Conservation (phyloP, 352 stramenopile genomes). For the Phytophthora sansomeana region DNA sequence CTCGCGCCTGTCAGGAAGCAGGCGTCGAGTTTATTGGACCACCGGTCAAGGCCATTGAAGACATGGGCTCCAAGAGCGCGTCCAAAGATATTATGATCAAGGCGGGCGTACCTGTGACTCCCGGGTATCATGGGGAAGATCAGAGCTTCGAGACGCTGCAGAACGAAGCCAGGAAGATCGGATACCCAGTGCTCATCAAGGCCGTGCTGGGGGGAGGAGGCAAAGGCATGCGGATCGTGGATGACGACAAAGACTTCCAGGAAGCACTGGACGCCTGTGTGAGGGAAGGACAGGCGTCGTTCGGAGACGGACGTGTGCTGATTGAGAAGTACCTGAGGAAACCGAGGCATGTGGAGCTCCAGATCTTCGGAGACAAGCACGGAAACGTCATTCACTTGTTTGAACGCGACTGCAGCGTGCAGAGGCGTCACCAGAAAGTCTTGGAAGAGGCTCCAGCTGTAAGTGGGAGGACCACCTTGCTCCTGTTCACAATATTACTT, state of each 20-base stretch:
- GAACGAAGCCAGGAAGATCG: conserved; percentile 85
- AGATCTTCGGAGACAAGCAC: conserved; percentile 93
- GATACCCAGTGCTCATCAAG: conserved; percentile 95
- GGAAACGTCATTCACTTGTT: conserved; percentile 92
- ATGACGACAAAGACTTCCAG: conserved; percentile 82
- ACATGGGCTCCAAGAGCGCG: conserved; percentile 94
- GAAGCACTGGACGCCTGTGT: conserved; percentile 87
- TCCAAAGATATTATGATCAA: conserved; percentile 94
- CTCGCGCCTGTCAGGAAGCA: conserved; percentile 66
- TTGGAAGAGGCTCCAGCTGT: conserved; percentile 94
- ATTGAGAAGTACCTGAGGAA: conserved; percentile 93
- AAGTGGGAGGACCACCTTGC: conserved; percentile 19
- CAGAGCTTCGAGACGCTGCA: conserved; percentile 83
- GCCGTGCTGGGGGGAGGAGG: conserved; percentile 91
- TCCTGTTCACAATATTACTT: background rate
- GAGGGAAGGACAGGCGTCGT: conserved; percentile 88
- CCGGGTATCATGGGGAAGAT: conserved; percentile 92
- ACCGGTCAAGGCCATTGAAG: conserved; percentile 84
- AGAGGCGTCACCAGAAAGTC: conserved; percentile 95
- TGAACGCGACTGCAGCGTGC: conserved; percentile 92
- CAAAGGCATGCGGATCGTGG: conserved; percentile 94
- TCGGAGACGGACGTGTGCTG: conserved; percentile 91
- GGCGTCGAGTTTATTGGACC: conserved; percentile 93
- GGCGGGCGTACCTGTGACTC: conserved; percentile 87
- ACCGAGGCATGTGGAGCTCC: conserved; percentile 93